Conservation (phyloP, 345 rosid genomes). For the Cochlearia excelsa region DNA sequence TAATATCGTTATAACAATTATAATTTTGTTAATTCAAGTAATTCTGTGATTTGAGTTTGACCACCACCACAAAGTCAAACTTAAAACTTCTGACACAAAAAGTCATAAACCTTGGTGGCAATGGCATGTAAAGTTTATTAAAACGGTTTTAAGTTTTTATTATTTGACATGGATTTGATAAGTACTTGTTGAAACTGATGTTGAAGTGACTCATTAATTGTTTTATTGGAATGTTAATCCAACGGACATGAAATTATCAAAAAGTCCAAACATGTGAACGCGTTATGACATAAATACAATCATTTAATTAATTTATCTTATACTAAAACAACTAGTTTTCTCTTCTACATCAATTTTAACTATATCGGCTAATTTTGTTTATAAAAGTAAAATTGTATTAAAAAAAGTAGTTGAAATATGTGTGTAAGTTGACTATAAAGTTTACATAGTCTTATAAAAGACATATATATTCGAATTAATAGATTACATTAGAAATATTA, state of each 20-base stretch:
- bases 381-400: no score
- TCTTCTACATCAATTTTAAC: no score
- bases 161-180: not conserved
- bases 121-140: no score
- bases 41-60: no score
- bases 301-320: not conserved
- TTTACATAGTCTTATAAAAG: not conserved
- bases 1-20: no score
- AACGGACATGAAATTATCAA: not conserved
- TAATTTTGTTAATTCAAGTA: no score
- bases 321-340: not conserved
- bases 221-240: constrained; percentile 9
- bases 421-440: constrained; percentile 9
- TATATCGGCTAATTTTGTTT: no score
- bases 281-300: constrained; percentile 11
- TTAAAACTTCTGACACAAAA: no score
- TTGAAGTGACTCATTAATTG: not conserved
- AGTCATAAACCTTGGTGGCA: no score
- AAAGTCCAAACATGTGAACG: not conserved
- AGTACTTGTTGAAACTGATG: constrained; percentile 1
- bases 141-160: not conserved
- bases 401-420: not conserved
- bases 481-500: not conserved
- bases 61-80: no score
- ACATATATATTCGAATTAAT: not conserved